Evolutionary conservation across 805 yeast species (phyloP).

Genomic region (Saccharomycopsis microspora): DNA sequence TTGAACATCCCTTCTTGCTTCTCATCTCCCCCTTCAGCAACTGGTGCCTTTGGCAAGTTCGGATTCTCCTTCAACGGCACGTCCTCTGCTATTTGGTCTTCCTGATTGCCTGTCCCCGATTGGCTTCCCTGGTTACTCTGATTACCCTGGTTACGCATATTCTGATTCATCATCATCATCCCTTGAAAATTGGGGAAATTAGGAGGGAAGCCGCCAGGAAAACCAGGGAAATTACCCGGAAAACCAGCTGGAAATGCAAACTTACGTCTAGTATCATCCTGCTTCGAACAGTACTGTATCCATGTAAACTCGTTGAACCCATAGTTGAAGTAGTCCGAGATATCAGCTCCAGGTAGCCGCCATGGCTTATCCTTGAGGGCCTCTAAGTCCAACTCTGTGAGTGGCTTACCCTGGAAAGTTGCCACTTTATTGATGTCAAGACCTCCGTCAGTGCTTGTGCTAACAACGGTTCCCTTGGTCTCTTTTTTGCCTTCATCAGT

Average conservation of each 20-base stretch:
- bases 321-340: constrained; percentile 88
- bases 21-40: background rate
- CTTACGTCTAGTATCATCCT: constrained; percentile 64
- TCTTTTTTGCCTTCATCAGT: constrained; percentile 8
- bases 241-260: constrained; percentile 2
- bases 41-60: background rate
- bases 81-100: background rate
- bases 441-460: constrained; percentile 22
- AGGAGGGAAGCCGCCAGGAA: background rate
- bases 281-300: constrained; percentile 85
- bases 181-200: background rate
- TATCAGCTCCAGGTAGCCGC: constrained; percentile 95
- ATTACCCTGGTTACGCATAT: background rate
- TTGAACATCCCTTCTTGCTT: background rate
- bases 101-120: background rate
- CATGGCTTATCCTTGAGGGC: constrained; percentile 91
- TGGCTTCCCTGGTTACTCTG: background rate
- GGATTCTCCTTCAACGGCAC: background rate
- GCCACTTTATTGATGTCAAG: constrained; percentile 68
- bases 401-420: constrained; percentile 65
- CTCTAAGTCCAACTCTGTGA: constrained; percentile 71
- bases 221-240: background rate
- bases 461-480: background rate
- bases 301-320: constrained; percentile 96
- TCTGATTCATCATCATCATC: background rate